Evolutionary conservation across 805 yeast genomes (phyloP), one percentile per base, ranked within the genome.

Genomic region (Candida glaebosa): DNA sequence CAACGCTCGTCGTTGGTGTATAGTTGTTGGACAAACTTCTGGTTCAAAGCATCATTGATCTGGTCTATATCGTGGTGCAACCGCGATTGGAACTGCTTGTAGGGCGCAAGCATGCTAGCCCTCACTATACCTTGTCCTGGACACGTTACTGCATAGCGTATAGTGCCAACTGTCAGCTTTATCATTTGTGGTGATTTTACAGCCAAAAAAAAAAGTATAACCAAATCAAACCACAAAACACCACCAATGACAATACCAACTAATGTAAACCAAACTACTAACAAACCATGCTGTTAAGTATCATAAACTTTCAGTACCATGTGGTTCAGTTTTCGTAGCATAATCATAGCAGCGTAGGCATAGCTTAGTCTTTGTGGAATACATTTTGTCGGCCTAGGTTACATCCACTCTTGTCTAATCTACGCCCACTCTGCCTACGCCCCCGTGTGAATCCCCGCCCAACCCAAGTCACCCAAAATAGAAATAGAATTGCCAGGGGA

Each of bases 51-150:
- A 4, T 48, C 57, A 36, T 62, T 60, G 9, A 56, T 45, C 4
- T 37, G 35, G 2, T 55, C 52, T 5, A 57, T 44, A 10, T 43
- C 37, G 4, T 40, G 43, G 15, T 47, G 41, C 16, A 52, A 41
- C 10, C 34, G 33, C 2, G 41, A 40, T 30, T 43, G 34, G 33
- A 44, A 47, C 19, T 42, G 39, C 9, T 26, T 18, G 30, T 49
- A 53, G 1, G 61, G 58, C 7, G 46, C 48, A 12, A 63, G 45
- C n/a, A 60, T 34, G 3, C 57, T 56, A 18, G 49, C 38, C 18
- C 44, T 43, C 5, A 54, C 33, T 7, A 60, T 34, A 1, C 71
- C 71, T 44, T 65, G 71, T 10, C 71, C 69, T 3, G 71, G 69
- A 35, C 64, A 60, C 3, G 67, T 53, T 2, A 65, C 37, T 1